Base-by-base conservation (phyloP, 73 alveolate genomes). In the Paramecium pentaurelia region DNA sequence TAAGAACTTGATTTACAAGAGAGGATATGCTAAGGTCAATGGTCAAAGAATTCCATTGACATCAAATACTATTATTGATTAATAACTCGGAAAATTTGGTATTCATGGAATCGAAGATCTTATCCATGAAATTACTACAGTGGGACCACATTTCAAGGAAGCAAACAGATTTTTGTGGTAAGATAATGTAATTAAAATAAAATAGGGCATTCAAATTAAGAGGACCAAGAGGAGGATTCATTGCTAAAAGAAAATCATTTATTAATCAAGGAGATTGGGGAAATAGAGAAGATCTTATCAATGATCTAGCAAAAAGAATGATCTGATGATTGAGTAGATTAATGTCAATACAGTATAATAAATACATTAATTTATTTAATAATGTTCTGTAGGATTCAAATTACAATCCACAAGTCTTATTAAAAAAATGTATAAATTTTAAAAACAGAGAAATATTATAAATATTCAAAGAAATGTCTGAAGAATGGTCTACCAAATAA, bases 131-230 rank as follows among this genome's bases (percentile, higher is more conserved):
- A 95, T 98, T 86, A 85, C 97, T 84, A 95, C 97, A 40, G 95
- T 89, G 59, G 99, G 99, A 47, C 97, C 98, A 40, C 98, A 96
- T 95, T 97, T 97, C 96, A 97, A 96, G 95, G 98, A 96, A 96
- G 98, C 98, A 64, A 97, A 96, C 96, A 95, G 95, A 92, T 96
- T 97, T 97, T 94, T 97, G 64, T 97, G 99, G 99, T 83, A 80
- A 54, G 30, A 6, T 18, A 36, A 22, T 14, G 1, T 49, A 49
- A 49, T 45, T 27, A 32, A 28, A 38, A 40, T 40, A 8, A 0
- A 16, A 18, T 54, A 86, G 93, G 86, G 86, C 99, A 86, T 97
- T 97, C 97, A 96, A 97, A 54, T 54, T 54, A 54, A 54, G 70
- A 54, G 70, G 70, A 54, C 70, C 99, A 83, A 96, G 93, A 87